A percentile compares a stretch with the other conserved stretches of the same genome.
Evolutionary conservation across 1,284 basidiomycete genomes (phyloP).

Genomic region (Coriolopsis trogii): DNA sequence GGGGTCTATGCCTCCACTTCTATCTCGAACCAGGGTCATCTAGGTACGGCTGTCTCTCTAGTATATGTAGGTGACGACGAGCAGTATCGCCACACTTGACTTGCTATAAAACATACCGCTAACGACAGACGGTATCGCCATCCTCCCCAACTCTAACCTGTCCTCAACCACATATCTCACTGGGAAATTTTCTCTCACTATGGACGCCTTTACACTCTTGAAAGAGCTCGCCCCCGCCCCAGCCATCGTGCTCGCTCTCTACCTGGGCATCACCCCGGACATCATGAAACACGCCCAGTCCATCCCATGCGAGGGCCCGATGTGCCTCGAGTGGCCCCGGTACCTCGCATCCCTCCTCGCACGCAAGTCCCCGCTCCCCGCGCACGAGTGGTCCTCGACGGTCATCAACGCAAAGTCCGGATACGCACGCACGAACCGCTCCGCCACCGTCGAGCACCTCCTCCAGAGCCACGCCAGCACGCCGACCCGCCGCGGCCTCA

Average conservation of each 20-base stretch:
- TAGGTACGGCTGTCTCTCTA: too few relatives aligned
- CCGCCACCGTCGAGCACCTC: conserved; percentile 12
- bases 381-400: conserved; percentile 9
- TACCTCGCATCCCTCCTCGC: conserved; percentile 10
- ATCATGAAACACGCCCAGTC: conserved; percentile 1
- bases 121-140: too few relatives aligned
- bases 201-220: not conserved
- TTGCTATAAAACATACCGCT: too few relatives aligned
- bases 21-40: too few relatives aligned
- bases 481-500: conserved; percentile 8
- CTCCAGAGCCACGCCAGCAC: conserved; percentile 9
- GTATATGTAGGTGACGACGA: too few relatives aligned
- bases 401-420: conserved; percentile 19
- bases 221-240: not conserved
- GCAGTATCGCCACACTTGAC: too few relatives aligned
- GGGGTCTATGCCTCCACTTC: too few relatives aligned
- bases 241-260: not conserved
- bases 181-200: too few relatives aligned
- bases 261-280: not conserved
- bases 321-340: conserved; percentile 12
- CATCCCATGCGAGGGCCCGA: not conserved
- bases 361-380: not conserved
- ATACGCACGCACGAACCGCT: conserved; percentile 18
- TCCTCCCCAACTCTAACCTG: too few relatives aligned
- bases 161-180: too few relatives aligned